A percentile compares a stretch with the other conserved stretches of the same genome.
Evolutionary conservation across 345 rosid species (phyloP).

Genomic region (Populus tremula): DNA sequence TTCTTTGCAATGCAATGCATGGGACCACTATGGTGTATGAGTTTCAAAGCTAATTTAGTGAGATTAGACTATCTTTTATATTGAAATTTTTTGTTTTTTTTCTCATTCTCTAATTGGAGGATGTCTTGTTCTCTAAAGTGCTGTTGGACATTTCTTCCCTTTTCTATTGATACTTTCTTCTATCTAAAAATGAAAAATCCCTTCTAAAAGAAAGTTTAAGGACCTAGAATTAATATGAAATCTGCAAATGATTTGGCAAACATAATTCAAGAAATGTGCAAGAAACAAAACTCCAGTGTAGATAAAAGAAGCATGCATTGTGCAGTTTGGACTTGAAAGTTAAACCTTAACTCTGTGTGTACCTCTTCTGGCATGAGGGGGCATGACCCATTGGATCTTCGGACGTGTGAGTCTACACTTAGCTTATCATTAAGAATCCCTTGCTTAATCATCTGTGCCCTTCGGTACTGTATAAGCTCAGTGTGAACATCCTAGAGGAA

Average conservation of each 20-base stretch:
- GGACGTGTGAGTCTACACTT: constrained; percentile 58
- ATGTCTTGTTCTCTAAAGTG: background rate
- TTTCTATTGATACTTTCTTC: background rate
- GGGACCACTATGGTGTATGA: background rate
- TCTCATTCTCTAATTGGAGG: background rate
- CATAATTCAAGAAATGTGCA: background rate
- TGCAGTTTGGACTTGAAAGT: constrained; percentile 10
- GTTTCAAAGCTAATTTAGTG: background rate
- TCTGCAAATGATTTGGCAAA: background rate
- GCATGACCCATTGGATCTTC: constrained; percentile 80
- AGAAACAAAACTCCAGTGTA: constrained; percentile 8
- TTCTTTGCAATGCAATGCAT: background rate
- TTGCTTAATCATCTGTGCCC: constrained; percentile 85
- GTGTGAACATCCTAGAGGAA: constrained; percentile 79
- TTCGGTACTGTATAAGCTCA: constrained; percentile 86
- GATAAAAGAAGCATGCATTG: background rate
- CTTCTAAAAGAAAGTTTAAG: background rate
- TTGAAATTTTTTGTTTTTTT: background rate
- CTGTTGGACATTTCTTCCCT: background rate
- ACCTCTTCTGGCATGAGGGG: constrained; percentile 99
- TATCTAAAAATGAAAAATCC: background rate
- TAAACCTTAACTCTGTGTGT: constrained; percentile 2
- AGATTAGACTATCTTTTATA: background rate
- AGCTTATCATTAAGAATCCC: constrained; percentile 62
- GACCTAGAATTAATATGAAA: background rate